phyloP scores from a whole-genome alignment of 345 rosid genomes.

The Chamaenerion angustifolium region DNA sequence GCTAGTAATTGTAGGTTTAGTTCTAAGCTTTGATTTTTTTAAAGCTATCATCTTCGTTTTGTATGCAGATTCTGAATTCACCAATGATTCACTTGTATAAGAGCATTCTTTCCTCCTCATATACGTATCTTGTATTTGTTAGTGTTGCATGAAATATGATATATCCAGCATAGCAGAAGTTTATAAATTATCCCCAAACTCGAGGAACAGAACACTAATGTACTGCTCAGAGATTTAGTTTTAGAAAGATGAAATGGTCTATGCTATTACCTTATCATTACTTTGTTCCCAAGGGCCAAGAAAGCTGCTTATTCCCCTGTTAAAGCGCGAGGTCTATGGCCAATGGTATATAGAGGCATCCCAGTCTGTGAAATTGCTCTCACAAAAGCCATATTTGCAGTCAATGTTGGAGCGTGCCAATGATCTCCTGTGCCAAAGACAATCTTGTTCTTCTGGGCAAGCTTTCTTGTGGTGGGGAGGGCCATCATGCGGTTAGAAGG shows the following conservation, averaged over 20 bases:
- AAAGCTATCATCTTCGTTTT: neutral
- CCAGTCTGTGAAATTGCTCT: constrained; percentile 90
- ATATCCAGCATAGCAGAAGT: no score
- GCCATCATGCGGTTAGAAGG: constrained; percentile 66
- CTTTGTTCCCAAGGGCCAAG: no score
- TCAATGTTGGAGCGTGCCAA: constrained; percentile 71
- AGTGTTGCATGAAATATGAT: no score
- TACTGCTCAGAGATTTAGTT: neutral
- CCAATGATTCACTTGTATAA: no score
- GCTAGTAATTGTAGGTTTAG: constrained; percentile 57
- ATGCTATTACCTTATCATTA: no score
- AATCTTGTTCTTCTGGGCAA: constrained; percentile 69
- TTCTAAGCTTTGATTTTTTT: constrained; percentile 37
- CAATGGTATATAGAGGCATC: constrained; percentile 59
- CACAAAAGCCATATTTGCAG: constrained; percentile 81
- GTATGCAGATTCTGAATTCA: no score
- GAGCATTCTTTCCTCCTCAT: neutral
- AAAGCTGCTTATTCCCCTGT: constrained; percentile 22
- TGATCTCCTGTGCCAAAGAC: constrained; percentile 81
- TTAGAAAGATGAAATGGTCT: neutral
- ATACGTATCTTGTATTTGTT: no score
- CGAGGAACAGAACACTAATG: no score
- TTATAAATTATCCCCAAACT: no score
- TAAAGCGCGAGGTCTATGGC: constrained; percentile 78
- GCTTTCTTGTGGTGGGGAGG: constrained; percentile 81